These are phyloP conservation scores for Populus alba DNA, from an alignment of 345 rosid species.

Conservation along the genomic window DNA sequence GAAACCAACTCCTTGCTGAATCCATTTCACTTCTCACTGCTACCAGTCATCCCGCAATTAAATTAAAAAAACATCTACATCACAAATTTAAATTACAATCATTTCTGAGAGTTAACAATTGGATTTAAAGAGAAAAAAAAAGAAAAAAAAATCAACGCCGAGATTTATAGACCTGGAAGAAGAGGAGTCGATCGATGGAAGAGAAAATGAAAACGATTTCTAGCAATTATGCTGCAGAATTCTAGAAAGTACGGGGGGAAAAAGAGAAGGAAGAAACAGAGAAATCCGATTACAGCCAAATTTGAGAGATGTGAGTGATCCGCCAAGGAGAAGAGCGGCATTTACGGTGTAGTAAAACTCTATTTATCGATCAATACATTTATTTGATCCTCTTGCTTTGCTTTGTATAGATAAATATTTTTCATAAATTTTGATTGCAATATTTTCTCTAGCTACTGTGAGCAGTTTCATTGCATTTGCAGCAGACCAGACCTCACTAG, in stretches of 20 bases:
- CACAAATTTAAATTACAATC: no score
- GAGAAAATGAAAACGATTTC: no score
- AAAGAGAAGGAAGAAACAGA: conserved; percentile 2
- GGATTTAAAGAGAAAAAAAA: no score
- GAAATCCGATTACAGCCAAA: conserved; percentile 37
- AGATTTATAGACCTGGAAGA: background rate
- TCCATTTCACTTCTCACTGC: conserved; percentile 40
- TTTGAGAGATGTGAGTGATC: conserved; percentile 20
- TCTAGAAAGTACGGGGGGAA: background rate
- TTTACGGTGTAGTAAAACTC: background rate
- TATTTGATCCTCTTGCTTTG: no score
- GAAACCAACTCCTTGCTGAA: conserved; percentile 80
- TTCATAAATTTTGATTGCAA: no score
- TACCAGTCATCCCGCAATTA: background rate
- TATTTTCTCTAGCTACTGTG: no score
- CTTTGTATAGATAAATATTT: no score
- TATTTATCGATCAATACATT: background rate
- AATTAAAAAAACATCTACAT: background rate
- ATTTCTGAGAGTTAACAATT: no score
- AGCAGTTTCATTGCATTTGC: no score
- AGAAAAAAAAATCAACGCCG: no score
- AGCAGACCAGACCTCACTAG: no score
- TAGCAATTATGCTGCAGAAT: background rate
- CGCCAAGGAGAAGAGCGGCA: conserved; percentile 5
- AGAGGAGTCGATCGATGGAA: background rate